A percentile compares a stretch with the other conserved stretches of the same genome.
Conservation (phyloP, 306 rosid species). For the Sphenostylis stenocarpa region DNA sequence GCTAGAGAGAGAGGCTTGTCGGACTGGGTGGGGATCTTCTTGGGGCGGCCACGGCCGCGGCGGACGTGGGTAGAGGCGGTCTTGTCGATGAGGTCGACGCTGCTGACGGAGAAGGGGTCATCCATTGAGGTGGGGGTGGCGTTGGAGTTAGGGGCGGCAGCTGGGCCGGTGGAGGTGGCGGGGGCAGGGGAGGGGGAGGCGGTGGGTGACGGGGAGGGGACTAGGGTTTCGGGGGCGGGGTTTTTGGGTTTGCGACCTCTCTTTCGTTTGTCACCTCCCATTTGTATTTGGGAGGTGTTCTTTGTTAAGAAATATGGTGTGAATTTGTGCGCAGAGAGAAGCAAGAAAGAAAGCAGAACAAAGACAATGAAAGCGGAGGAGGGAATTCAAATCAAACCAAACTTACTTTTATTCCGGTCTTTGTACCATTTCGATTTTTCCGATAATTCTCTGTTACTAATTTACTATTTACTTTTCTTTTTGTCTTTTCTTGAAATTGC, state of each 20-base stretch:
- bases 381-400: too few relatives aligned
- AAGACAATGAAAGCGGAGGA: too few relatives aligned
- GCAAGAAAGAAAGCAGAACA: too few relatives aligned
- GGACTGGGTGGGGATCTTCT: slow-evolving; percentile 45
- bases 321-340: too few relatives aligned
- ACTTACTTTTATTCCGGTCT: too few relatives aligned
- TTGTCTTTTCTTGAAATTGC: too few relatives aligned
- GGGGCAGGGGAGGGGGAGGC: slow-evolving; percentile 27
- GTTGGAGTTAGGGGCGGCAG: slow-evolving; percentile 1
- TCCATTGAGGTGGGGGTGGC: slow-evolving; percentile 22
- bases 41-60: slow-evolving; percentile 69
- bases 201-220: slow-evolving; percentile 42
- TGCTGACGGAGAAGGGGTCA: slow-evolving; percentile 59
- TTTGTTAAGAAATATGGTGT: too few relatives aligned
- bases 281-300: not conserved
- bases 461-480: too few relatives aligned
- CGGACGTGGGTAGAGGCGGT: slow-evolving; percentile 30
- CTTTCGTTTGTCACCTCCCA: slow-evolving; percentile 64
- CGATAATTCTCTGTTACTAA: too few relatives aligned
- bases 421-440: too few relatives aligned
- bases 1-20: slow-evolving; percentile 45
- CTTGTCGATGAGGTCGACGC: slow-evolving; percentile 68
- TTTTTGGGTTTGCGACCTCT: slow-evolving; percentile 77
- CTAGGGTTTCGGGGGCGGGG: slow-evolving; percentile 70
- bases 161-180: slow-evolving; percentile 1